Evolutionary conservation across 2,329 filamentous ascomycete species (phyloP).

Genomic region (Clarireedia paspali): DNA sequence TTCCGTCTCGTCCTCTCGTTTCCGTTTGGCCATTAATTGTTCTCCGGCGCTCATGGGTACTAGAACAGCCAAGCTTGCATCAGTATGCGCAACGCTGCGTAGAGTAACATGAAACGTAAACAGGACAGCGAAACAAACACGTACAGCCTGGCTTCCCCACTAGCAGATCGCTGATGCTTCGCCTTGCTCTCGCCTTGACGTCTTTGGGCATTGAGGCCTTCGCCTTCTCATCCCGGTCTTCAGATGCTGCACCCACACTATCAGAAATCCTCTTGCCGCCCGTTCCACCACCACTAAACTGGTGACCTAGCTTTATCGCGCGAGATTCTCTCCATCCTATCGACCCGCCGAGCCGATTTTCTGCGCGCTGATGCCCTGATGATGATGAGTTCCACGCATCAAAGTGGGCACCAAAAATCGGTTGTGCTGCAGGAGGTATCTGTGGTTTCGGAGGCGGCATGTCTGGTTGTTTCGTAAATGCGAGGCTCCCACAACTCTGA

Average conservation of each 20-base stretch:
- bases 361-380: conserved; percentile 71
- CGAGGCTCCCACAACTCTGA: background rate
- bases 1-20: conserved; percentile 45
- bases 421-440: conserved; percentile 25
- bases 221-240: conserved; percentile 42
- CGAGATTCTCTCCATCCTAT: conserved; percentile 67
- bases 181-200: conserved; percentile 22
- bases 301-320: conserved; percentile 58
- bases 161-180: conserved; percentile 48
- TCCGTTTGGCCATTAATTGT: conserved; percentile 29
- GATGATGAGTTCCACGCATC: conserved; percentile 68
- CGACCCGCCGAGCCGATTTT: conserved; percentile 53
- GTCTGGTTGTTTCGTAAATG: background rate
- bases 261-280: conserved; percentile 56
- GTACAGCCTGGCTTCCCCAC: conserved; percentile 3
- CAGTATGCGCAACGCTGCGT: conserved; percentile 7
- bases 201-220: conserved; percentile 38
- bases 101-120: background rate
- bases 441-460: conserved; percentile 21
- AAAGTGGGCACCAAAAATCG: conserved; percentile 40
- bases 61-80: conserved; percentile 4
- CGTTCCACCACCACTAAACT: conserved; percentile 53
- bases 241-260: conserved; percentile 55
- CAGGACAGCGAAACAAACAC: conserved; percentile 5
- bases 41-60: conserved; percentile 29